Evolutionary conservation across 2,329 filamentous ascomycete genomes (phyloP), one percentile per base, ranked within the genome.

Genomic region (Aspergillus ochraceus): DNA sequence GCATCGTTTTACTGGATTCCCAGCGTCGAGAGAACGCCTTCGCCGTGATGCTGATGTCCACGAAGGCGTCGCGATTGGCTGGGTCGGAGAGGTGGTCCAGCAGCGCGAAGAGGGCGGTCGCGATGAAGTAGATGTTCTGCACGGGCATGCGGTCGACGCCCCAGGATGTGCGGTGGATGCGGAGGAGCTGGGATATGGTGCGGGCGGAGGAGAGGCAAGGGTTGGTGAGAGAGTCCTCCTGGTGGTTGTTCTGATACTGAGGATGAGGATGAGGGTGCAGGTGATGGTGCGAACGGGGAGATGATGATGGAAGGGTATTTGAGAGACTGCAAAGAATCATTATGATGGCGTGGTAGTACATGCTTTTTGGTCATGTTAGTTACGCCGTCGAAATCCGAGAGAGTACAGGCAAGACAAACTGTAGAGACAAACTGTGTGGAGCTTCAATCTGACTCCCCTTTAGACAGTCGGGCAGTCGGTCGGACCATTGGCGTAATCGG

Each of bases 261-360:
- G 17, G 2, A 42, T 24, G 19, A 14, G 42, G 8, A n/a, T 19
- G 3, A 39, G 24, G 12, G n/a, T 24, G n/a, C 14, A 26, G 4
- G 29, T 29, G 3, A 39, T 6, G 2, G n/a, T 24, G 45, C 14
- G 26, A 9, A 29, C 32, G 5, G 24, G 42, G 36, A 26, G 12
- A 11, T 17, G n/a, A 20, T 32, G 42, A 22, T n/a, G 51, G 53
- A 1, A 20, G 47, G 2, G 50, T 54, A 56, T 65, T 68, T 11
- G 70, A 24, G 17, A 61, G 49, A 3, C 62, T 70, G 56, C 71
- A 77, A 1, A 77, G 63, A 1, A 66, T 64, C 32, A 76, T 71
- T 10, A 76, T 62, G n/a, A 76, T 67, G n/a, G 68, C 61, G 53
- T 79, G 71, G 49, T 76, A 74, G 49, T 77, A 72, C 63, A 77